Percentiles rank a stretch among this genome's conserved stretches.
phyloP scores from a whole-genome alignment of 2,329 filamentous ascomycete species.

The Cercospora zeina region DNA sequence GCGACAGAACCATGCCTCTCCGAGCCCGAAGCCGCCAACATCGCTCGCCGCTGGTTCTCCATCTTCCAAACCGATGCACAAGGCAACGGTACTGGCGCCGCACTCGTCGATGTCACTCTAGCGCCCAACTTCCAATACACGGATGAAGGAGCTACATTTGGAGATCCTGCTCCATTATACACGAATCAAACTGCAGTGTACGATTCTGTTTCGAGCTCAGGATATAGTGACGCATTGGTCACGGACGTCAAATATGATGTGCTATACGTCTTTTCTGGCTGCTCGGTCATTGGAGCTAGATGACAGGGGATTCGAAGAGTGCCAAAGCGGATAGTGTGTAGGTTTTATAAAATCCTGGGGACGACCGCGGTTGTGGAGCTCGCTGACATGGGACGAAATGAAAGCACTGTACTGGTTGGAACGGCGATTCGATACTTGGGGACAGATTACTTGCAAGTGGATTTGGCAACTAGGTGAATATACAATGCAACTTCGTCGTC shows the following conservation, averaged over 20 bases:
- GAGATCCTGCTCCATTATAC: slow-evolving; percentile 16
- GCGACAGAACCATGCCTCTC: slow-evolving; percentile 16
- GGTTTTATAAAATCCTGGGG: background rate
- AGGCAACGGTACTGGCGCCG: slow-evolving; percentile 18
- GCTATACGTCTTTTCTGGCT: slow-evolving; percentile 11
- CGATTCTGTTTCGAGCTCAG: slow-evolving; percentile 11
- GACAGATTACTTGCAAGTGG: slow-evolving; percentile 20
- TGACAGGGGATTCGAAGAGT: slow-evolving; percentile 15
- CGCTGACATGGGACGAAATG: background rate
- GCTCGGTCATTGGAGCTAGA: slow-evolving; percentile 18
- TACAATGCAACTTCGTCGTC: slow-evolving; percentile 15
- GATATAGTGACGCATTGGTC: slow-evolving; percentile 14
- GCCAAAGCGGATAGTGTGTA: slow-evolving; percentile 19
- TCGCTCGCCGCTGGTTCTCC: slow-evolving; percentile 20
- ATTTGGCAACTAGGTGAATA: slow-evolving; percentile 19
- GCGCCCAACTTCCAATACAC: slow-evolving; percentile 14
- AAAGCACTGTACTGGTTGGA: slow-evolving; percentile 20
- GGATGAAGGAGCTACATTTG: slow-evolving; percentile 20
- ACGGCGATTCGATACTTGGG: slow-evolving; percentile 15
- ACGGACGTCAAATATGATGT: slow-evolving; percentile 19
- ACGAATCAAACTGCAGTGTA: slow-evolving; percentile 15
- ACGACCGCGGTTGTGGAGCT: background rate
- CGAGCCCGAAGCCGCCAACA: slow-evolving; percentile 19
- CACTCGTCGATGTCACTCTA: slow-evolving; percentile 16
- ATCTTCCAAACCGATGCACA: slow-evolving; percentile 23